Evolutionary conservation across 352 stramenopile genomes (phyloP), one percentile per base, ranked within the genome.

Genomic region (Globisporangium orthogonon): DNA sequence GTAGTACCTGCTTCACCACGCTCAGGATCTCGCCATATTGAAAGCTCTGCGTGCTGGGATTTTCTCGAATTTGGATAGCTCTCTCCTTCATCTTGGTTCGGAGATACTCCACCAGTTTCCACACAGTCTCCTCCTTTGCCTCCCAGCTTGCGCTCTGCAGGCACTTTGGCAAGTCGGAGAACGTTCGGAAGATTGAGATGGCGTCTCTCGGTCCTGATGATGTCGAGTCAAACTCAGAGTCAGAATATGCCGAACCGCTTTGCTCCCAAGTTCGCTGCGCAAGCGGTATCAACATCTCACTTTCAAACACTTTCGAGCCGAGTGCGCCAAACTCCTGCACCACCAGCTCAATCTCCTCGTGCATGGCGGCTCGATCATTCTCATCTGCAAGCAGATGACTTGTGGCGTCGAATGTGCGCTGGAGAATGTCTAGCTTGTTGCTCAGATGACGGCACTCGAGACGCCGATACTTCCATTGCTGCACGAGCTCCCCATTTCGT

Each of bases 111-210:
- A 65, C 48, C 6, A 69, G 31, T 48, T 53, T 57, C 67, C 67
- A 75, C 10, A 75, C 39, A 7, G 59, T 56, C 18, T 72, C 64
- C 49, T 76, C 68, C 10, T 62, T 63, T 3, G 55, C 31, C 7
- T 66, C 58, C 65, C 68, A 76, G 17, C 14, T 31, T 10, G 61
- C 48, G 15, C 17, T 47, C 29, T 61, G 49, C 2, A 45, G 3
- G n/a, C 41, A 18, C 29, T 41, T 7, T 52, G 31, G 3, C 47
- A 62, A 46, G 49, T 47, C 47, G 1, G 29, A 39, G 31, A 61
- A 31, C 9, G 13, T n/a, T 15, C 41, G 49, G 9, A 44, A 30
- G 7, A 61, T 17, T 23, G 46, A 61, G 28, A n/a, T 28, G 9
- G 41, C 33, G 23, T 29, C 17, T 28, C 9, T 29, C 13, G 3